Conservation (phyloP, 495 filamentous ascomycete genomes). For the Tuber melanosporum region DNA sequence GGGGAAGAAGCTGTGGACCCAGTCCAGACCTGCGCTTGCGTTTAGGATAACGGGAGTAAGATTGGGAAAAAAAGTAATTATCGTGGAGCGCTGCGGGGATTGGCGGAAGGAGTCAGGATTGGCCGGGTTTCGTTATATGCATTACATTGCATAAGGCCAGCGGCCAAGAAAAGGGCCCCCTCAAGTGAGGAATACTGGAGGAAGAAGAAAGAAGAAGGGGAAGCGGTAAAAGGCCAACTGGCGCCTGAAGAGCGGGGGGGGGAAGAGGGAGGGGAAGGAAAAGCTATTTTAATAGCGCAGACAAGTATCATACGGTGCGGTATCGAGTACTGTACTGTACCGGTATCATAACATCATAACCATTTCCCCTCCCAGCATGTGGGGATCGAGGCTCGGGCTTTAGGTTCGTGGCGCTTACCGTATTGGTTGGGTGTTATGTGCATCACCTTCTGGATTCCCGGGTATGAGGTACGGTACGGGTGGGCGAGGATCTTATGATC, state of each 20-base stretch:
- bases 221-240: not conserved
- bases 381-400: not conserved
- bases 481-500: not conserved
- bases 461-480: not conserved
- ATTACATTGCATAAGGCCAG: not conserved
- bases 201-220: not conserved
- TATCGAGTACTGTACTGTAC: not conserved
- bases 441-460: not conserved
- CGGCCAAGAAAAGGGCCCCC: not conserved
- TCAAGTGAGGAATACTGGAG: not conserved
- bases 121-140: not conserved
- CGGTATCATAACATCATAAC: not conserved
- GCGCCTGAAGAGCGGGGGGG: not conserved
- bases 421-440: not conserved
- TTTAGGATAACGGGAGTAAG: not conserved
- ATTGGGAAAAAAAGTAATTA: not conserved
- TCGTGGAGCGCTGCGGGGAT: not conserved
- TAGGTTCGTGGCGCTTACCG: not conserved
- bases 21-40: not conserved
- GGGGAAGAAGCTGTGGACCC: not conserved
- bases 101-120: not conserved
- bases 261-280: not conserved
- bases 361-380: not conserved
- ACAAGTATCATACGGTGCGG: not conserved
- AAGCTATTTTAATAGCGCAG: not conserved